Evolutionary conservation across 2,329 filamentous ascomycete genomes (phyloP), one percentile per base, ranked within the genome.

Genomic region (Curvularia sp.): DNA sequence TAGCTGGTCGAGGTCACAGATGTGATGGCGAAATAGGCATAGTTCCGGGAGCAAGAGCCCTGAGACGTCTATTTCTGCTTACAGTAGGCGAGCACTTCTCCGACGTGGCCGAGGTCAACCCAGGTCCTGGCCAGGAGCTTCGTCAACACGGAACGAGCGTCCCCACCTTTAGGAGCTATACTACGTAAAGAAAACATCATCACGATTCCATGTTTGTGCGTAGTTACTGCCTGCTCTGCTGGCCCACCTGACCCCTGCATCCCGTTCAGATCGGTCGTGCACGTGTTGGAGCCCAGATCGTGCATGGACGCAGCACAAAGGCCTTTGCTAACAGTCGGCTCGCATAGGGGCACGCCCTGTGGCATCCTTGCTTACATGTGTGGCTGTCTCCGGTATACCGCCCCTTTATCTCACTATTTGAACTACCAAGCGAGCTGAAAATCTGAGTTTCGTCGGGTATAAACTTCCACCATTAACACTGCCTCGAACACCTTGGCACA

Each of bases 81-180:
- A 26, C 22, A 13, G 12, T 33, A 39, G 33, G 47, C 47, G 47
- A 33, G 47, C n/a, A 30, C 49, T 42, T 20, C 15, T 50, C 31
- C 31, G 30, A 47, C n/a, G 28, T 26, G 28, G 49, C 55, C 56
- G 56, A 55, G 31, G 46, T 55, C 46, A 39, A 41, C n/a, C 38
- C 42, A 46, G 30, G 20, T 6, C 24, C 43, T 18, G 30, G 22
- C 31, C 5, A 35, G 47, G 28, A 26, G 13, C 9, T 18, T 44
- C 30, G 28, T 47, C 44, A 38, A 38, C 15, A n/a, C n/a, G 35
- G 41, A 43, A 43, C 20, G 9, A 6, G 41, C 20, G 10, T 15
- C 22, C 20, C 41, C 41, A 22, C 18, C 39, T 18, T 7, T n/a
- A 15, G 10, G 41, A 6, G 22, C 41, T 24, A n/a, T 31, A 35